Percentiles rank a stretch among this genome's conserved stretches.
Evolutionary conservation across 23 red algal genomes (phyloP).

Genomic region (Agarophyton chilense): DNA sequence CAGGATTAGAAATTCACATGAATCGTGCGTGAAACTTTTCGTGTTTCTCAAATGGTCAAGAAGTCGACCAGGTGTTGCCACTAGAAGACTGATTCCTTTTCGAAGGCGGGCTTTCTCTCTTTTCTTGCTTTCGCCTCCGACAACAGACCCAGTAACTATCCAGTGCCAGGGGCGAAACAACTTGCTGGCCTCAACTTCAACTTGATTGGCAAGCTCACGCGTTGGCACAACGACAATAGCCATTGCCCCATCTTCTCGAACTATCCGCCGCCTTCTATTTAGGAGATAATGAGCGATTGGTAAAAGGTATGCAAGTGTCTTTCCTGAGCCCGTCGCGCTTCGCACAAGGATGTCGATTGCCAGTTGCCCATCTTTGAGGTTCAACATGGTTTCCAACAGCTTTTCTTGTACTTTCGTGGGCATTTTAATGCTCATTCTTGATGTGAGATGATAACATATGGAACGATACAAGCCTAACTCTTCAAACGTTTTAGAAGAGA

Average conservation of each 20-base stretch:
- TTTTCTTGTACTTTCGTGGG: slow-evolving; percentile 78
- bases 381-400: slow-evolving; percentile 55
- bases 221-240: slow-evolving; percentile 91
- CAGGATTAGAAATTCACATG: slow-evolving; percentile 82
- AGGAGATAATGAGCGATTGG: slow-evolving; percentile 87
- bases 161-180: slow-evolving; percentile 92
- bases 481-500: slow-evolving; percentile 53
- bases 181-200: slow-evolving; percentile 75
- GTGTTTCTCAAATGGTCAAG: slow-evolving; percentile 95
- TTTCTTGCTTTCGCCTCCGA: slow-evolving; percentile 84
- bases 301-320: slow-evolving; percentile 92
- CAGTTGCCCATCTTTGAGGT: slow-evolving; percentile 24
- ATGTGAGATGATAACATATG: slow-evolving; percentile 56
- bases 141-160: slow-evolving; percentile 76
- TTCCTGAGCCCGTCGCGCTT: slow-evolving; percentile 92
- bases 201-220: slow-evolving; percentile 91
- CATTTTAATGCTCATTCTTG: slow-evolving; percentile 46
- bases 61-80: slow-evolving; percentile 92
- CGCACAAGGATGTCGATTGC: slow-evolving; percentile 66
- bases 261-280: slow-evolving; percentile 30
- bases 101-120: slow-evolving; percentile 90
- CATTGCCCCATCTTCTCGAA: slow-evolving; percentile 71
- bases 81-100: slow-evolving; percentile 84
- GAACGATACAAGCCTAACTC: slow-evolving; percentile 67
- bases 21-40: slow-evolving; percentile 53